Evolutionary conservation across 495 filamentous ascomycete species (phyloP), one percentile per base, ranked within the genome.

Genomic region (Podospora didyma): DNA sequence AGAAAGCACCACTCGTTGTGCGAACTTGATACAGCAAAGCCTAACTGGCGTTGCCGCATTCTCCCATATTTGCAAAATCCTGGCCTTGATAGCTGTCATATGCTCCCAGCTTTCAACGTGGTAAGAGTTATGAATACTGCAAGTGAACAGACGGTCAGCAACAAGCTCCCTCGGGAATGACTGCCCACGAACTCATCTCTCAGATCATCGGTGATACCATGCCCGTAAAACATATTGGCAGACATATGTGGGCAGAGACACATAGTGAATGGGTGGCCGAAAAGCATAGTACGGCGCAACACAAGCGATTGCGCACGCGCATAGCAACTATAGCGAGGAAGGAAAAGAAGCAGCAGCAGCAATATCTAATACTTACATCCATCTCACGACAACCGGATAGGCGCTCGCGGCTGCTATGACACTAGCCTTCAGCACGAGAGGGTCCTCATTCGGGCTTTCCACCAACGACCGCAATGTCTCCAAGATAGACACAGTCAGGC

Each of bases 21-120:
- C 86, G 65, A 98, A 97, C 68, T 98, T 98, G 79, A 97, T 89
- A 72, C 94, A 97, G 78, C 90, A 93, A 65, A 97, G 81, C 66
- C 86, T 87, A 45, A 97, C 83, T 1, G 89, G 85, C 9, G 83
- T 77, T 3, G 83, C 76, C 10, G 89, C 90, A 21, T 78, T 79
- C 71, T 97, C 94, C 94, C 92, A 96, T 67, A 92, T 82, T 47
- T 80, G 84, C 56, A 97, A 70, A 54, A 98, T 92, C 49, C 86
- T 89, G 19, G 86, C 83, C 74, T 98, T 98, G 72, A 97, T 94
- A 11, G 85, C 79, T 48, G 82, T 80, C 83, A 97, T 96, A 44
- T 83, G 82, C 60, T 93, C 88, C 94, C 94, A 98, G 50, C 83
- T 82, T 49, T 83, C 75, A n/a, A 71, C 75, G 64, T 96, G 89